Percentiles rank a stretch among this genome's conserved stretches.
Conservation (phyloP, 2,329 filamentous ascomycete genomes). For the Macrophomina tecta region DNA sequence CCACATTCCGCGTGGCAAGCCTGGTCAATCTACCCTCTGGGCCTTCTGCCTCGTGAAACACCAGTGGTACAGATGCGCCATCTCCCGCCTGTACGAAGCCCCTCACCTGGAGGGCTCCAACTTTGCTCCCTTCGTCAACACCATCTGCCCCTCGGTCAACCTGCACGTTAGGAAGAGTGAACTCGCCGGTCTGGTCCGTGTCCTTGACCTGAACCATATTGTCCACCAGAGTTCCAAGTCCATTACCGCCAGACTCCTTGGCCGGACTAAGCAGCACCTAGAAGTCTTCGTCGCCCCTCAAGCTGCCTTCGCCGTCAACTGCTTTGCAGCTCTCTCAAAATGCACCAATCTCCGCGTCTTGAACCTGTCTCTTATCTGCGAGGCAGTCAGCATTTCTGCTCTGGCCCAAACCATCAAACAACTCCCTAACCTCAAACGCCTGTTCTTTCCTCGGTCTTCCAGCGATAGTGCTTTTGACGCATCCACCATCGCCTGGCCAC, state of each 20-base stretch:
- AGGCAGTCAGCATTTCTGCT: conserved; percentile 55
- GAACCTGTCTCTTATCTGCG: conserved; percentile 60
- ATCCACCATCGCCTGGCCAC: conserved; percentile 50
- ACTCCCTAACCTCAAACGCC: conserved; percentile 51
- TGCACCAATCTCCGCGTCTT: conserved; percentile 57
- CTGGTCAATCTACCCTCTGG: conserved; percentile 55
- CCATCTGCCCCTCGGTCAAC: conserved; percentile 60
- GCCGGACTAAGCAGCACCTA: conserved; percentile 59
- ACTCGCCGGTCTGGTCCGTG: conserved; percentile 57
- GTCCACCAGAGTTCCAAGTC: conserved; percentile 66
- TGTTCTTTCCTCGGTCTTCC: conserved; percentile 53
- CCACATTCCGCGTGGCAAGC: conserved; percentile 45
- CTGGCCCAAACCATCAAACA: conserved; percentile 59
- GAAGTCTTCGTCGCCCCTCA: conserved; percentile 64
- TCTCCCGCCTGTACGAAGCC: conserved; percentile 58
- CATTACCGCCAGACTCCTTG: conserved; percentile 62
- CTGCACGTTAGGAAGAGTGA: conserved; percentile 56
- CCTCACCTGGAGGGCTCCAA: conserved; percentile 60
- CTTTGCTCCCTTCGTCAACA: conserved; percentile 60
- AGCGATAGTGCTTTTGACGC: conserved; percentile 38
- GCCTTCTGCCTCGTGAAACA: conserved; percentile 56
- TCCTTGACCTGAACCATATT: conserved; percentile 60
- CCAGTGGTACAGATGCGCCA: conserved; percentile 63
- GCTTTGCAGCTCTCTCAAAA: conserved; percentile 63
- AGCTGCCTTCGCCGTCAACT: conserved; percentile 63